Conservation (phyloP, 2,329 filamentous ascomycete genomes). For the Coniochaeta prunicola region DNA sequence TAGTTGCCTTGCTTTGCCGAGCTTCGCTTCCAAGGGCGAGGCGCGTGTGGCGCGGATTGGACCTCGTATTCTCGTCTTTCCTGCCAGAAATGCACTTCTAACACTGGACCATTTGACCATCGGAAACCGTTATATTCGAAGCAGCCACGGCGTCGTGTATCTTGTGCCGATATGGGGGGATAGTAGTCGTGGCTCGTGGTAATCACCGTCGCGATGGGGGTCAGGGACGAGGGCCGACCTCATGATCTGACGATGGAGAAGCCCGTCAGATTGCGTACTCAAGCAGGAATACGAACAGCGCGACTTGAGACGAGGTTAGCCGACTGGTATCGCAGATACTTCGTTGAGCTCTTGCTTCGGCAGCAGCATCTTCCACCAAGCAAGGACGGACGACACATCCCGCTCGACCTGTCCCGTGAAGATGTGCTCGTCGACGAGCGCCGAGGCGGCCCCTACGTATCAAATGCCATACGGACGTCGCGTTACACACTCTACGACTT, state of each 20-base stretch:
- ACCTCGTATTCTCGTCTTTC: too few species aligned
- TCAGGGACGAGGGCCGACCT: too few species aligned
- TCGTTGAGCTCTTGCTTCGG: conserved; percentile 31
- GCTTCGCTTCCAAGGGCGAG: too few species aligned
- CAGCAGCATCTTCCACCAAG: conserved; percentile 15
- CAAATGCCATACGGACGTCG: conserved; percentile 68
- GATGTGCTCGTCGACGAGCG: conserved; percentile 39
- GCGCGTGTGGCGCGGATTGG: too few species aligned
- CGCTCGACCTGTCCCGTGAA: conserved; percentile 24
- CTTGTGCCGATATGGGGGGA: too few species aligned
- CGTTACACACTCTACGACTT: conserved; percentile 82
- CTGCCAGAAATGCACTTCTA: too few species aligned
- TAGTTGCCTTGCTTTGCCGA: too few species aligned
- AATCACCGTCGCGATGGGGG: too few species aligned
- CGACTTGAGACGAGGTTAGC: background rate
- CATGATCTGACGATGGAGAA: background rate
- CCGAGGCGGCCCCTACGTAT: conserved; percentile 41
- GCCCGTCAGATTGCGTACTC: background rate
- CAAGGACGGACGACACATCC: conserved; percentile 18
- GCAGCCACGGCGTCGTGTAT: too few species aligned
- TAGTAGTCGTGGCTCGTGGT: too few species aligned
- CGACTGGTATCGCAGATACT: conserved; percentile 25
- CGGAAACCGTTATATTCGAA: too few species aligned
- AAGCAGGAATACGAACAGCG: background rate
- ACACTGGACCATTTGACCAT: too few species aligned